Conservation (phyloP, 257 asterid genomes). For the Solanum dulcamara region DNA sequence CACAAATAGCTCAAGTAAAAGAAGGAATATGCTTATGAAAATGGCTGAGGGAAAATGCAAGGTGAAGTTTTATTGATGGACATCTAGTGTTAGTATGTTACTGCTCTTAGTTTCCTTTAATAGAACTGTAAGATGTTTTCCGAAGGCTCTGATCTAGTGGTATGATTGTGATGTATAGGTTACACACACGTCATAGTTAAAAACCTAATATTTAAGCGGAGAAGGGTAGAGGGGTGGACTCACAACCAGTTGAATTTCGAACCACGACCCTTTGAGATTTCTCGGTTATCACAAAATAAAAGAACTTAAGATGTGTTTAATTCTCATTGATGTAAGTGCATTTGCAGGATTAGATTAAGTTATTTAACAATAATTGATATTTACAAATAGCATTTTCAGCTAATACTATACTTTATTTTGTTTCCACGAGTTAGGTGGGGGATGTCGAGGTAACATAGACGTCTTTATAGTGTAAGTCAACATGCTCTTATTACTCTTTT, state of each 20-base stretch:
- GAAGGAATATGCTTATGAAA: constrained; percentile 96
- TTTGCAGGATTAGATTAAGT: background rate
- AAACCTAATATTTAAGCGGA: background rate
- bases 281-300: background rate
- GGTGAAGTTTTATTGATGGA: constrained; percentile 32
- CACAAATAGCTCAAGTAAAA: constrained; percentile 74
- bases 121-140: background rate
- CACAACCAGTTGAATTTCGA: background rate
- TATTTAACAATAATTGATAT: background rate
- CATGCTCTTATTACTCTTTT: background rate
- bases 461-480: background rate
- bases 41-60: constrained; percentile 98
- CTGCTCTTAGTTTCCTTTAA: background rate
- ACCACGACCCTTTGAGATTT: background rate
- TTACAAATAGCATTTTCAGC: background rate
- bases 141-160: background rate
- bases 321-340: background rate
- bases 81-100: background rate
- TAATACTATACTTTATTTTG: background rate
- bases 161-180: background rate
- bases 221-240: background rate
- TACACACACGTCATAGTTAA: background rate
- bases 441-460: background rate
- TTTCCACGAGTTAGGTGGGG: background rate
- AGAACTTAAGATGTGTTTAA: background rate